Evolutionary conservation across 2,329 filamentous ascomycete genomes (phyloP), one percentile per base, ranked within the genome.

Genomic region (Botrytis galanthina): DNA sequence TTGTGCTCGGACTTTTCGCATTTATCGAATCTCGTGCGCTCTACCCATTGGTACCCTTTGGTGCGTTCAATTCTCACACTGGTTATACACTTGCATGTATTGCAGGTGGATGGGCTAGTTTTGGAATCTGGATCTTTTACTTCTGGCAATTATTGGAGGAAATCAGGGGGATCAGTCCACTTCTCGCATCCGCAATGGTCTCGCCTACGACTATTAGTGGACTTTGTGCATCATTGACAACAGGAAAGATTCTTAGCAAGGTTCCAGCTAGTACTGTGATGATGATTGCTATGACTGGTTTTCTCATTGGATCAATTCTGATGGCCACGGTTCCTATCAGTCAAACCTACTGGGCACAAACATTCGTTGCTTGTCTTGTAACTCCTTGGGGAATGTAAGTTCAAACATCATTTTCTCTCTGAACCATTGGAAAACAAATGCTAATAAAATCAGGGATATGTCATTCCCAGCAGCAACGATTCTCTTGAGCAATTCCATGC

Each of bases 291-390:
- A 75, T 80, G 75, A 37, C 73, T 35, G 82, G 82, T 0, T 86
- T 86, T 77, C 81, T 82, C 14, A 73, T 82, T 12, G 85, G 85
- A 8, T 81, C 78, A 20, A 75, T 79, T 6, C 70, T 80, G 26
- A 64, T 79, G 7, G 76, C 76, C 14, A 78, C 77, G 0, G 66
- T 66, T 12, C 79, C 79, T 1, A 71, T 78, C 7, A 32, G 73
- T 4, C 78, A 80, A 48, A 85, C 82, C 0, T 93, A 92, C 81
- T 93, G 91, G 91, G 84, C 83, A 29, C 87, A 91, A 75, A 84
- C 86, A 0, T 92, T 93, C 78, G 84, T 90, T 16, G 84, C 84
- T 4, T 83, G 88, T 7, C 37, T 91, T 4, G 78, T 92, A 63
- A 88, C 88, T 81, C 82, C 83, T 4, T 79, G 84, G 78, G 86